phyloP scores from a whole-genome alignment of 495 filamentous ascomycete species.

The Aspergillus hancockii region DNA sequence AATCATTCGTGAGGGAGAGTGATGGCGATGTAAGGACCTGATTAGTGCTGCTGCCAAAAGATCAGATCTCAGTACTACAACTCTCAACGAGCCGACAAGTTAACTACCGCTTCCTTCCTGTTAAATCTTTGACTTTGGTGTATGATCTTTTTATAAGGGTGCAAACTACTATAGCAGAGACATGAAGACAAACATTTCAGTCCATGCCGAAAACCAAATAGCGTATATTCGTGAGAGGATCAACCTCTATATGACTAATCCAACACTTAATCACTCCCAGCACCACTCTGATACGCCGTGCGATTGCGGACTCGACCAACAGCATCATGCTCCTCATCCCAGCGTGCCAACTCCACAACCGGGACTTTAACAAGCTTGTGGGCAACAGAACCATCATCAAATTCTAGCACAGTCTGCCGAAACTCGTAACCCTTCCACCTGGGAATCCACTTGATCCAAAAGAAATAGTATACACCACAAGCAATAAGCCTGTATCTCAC shows the following conservation, averaged over 20 bases:
- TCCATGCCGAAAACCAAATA: too few species aligned
- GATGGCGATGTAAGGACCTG: too few species aligned
- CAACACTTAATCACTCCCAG: background rate
- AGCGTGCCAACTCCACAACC: background rate
- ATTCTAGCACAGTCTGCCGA: slow-evolving; percentile 2
- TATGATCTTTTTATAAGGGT: background rate
- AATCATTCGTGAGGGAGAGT: too few species aligned
- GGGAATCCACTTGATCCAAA: slow-evolving; percentile 4
- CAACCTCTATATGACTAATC: too few species aligned
- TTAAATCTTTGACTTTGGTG: too few species aligned
- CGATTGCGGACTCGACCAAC: slow-evolving; percentile 4
- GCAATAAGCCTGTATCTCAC: background rate
- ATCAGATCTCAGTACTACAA: too few species aligned
- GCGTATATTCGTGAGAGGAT: too few species aligned
- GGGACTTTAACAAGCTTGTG: slow-evolving; percentile 7
- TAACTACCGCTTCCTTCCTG: too few species aligned
- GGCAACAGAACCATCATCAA: slow-evolving; percentile 1
- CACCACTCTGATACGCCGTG: background rate
- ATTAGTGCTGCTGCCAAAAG: too few species aligned
- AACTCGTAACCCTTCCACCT: background rate
- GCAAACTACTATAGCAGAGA: too few species aligned
- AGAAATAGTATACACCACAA: slow-evolving; percentile 4
- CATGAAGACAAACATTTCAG: too few species aligned
- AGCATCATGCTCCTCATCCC: slow-evolving; percentile 5
- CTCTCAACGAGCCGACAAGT: too few species aligned